Evolutionary conservation across 345 rosid genomes (phyloP).

Genomic region (Chamaenerion angustifolium): DNA sequence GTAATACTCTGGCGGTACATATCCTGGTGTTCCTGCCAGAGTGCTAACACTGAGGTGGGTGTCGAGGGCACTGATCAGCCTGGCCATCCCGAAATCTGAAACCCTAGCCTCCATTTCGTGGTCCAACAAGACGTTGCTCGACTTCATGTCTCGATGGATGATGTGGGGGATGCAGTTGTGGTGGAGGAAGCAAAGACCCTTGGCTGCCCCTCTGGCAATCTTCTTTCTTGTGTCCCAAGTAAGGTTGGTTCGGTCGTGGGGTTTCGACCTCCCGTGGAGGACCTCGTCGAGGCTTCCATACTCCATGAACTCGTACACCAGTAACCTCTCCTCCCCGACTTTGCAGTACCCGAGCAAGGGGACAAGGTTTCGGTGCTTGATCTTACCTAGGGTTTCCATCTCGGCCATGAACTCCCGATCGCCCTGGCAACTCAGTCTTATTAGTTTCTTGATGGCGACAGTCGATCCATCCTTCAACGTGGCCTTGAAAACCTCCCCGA

Average conservation of each 20-base stretch:
- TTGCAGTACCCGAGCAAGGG: slow-evolving; percentile 87
- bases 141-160: slow-evolving; percentile 89
- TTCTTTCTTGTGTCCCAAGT: slow-evolving; percentile 83
- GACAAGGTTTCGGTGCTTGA: slow-evolving; percentile 85
- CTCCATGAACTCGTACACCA: slow-evolving; percentile 89
- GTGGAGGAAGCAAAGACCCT: slow-evolving; percentile 87
- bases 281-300: slow-evolving; percentile 86
- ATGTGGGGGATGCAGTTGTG: slow-evolving; percentile 97
- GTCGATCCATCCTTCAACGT: slow-evolving; percentile 83
- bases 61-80: slow-evolving; percentile 89
- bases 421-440: slow-evolving; percentile 82
- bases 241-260: slow-evolving; percentile 33
- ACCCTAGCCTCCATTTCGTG: slow-evolving; percentile 93
- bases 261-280: slow-evolving; percentile 61
- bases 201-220: slow-evolving; percentile 86
- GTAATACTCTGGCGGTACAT: slow-evolving; percentile 91
- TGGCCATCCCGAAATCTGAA: slow-evolving; percentile 95
- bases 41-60: slow-evolving; percentile 94
- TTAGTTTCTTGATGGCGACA: slow-evolving; percentile 91
- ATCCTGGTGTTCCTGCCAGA: slow-evolving; percentile 92
- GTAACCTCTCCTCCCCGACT: slow-evolving; percentile 82
- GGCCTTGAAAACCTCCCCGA: slow-evolving; percentile 91
- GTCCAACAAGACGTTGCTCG: slow-evolving; percentile 81
- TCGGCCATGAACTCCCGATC: slow-evolving; percentile 97
- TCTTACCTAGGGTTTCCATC: slow-evolving; percentile 94